These are phyloP conservation scores for Starmerella kuoi DNA, from an alignment of 805 yeast genomes.

Conservation along the genomic window DNA sequence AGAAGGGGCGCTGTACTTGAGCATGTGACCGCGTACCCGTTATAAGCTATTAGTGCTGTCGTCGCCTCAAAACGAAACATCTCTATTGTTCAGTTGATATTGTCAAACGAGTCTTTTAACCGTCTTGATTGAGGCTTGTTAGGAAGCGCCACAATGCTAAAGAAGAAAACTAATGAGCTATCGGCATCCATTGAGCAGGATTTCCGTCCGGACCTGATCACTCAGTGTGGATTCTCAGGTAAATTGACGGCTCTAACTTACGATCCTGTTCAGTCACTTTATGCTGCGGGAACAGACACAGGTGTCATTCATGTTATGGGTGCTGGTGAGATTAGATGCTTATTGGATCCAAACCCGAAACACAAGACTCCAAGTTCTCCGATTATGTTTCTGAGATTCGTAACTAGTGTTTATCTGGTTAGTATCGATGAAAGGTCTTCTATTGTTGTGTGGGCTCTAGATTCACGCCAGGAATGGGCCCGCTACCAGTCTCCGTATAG, in stretches of 20 bases:
- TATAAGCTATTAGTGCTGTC: too few species aligned
- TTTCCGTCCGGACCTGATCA: slow-evolving; percentile 26
- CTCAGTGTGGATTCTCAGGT: slow-evolving; percentile 51
- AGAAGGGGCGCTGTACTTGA: too few species aligned
- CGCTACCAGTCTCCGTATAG: slow-evolving; percentile 51
- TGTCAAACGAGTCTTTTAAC: too few species aligned
- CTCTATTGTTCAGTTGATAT: too few species aligned
- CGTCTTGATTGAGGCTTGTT: too few species aligned
- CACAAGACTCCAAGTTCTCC: slow-evolving; percentile 25
- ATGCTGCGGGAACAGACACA: slow-evolving; percentile 64
- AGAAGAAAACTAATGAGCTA: slow-evolving; percentile 19
- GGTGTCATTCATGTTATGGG: slow-evolving; percentile 74
- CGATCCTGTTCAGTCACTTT: slow-evolving; percentile 78
- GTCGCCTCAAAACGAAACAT: too few species aligned
- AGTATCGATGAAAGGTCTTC: slow-evolving; percentile 52
- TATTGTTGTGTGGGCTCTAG: slow-evolving; percentile 58
- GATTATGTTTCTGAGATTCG: slow-evolving; percentile 48
- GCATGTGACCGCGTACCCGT: too few species aligned
- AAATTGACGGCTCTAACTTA: slow-evolving; percentile 55
- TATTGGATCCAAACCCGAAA: slow-evolving; percentile 38
- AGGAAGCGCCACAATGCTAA: too few species aligned
- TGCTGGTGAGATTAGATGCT: slow-evolving; percentile 66
- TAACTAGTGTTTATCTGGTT: slow-evolving; percentile 71
- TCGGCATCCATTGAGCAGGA: slow-evolving; percentile 23
- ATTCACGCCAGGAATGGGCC: slow-evolving; percentile 47